Conservation (phyloP, 352 stramenopile genomes). For the Globisporangium cederbergense region DNA sequence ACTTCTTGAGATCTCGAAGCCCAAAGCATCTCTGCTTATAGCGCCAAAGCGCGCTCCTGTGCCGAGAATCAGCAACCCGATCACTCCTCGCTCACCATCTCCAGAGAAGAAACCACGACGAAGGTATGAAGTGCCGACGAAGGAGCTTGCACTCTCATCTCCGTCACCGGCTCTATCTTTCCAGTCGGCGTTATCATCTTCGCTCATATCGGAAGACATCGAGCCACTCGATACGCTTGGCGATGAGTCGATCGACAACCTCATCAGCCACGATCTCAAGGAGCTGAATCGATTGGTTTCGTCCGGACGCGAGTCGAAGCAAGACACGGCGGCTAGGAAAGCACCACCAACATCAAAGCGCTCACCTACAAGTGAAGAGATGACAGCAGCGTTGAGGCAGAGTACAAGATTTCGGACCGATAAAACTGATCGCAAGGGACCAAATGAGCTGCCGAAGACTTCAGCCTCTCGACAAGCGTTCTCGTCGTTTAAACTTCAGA, state of each 20-base stretch:
- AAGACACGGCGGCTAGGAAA: not conserved
- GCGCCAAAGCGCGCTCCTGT: not conserved
- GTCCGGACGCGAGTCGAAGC: slow-evolving; percentile 13
- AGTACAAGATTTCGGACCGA: slow-evolving; percentile 32
- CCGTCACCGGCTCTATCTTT: slow-evolving; percentile 17
- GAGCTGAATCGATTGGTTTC: slow-evolving; percentile 41
- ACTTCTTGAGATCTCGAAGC: slow-evolving; percentile 11
- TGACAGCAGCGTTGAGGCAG: slow-evolving; percentile 26
- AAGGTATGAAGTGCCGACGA: not conserved
- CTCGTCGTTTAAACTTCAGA: slow-evolving; percentile 4
- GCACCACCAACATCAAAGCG: not conserved
- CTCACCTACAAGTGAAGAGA: slow-evolving; percentile 30
- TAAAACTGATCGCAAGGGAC: not conserved
- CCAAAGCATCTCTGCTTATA: not conserved
- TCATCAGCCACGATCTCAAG: slow-evolving; percentile 44
- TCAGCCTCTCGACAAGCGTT: not conserved
- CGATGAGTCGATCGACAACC: slow-evolving; percentile 41
- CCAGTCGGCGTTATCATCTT: slow-evolving; percentile 25
- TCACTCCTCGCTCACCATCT: slow-evolving; percentile 1
- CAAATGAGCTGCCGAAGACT: not conserved
- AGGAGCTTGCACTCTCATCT: not conserved
- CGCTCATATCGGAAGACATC: slow-evolving; percentile 25
- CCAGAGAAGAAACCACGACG: slow-evolving; percentile 1
- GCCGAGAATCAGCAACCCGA: not conserved
- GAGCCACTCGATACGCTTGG: slow-evolving; percentile 17